Base-by-base conservation (phyloP, 768 basidiomycete genomes). In the Pholiota molesta region DNA sequence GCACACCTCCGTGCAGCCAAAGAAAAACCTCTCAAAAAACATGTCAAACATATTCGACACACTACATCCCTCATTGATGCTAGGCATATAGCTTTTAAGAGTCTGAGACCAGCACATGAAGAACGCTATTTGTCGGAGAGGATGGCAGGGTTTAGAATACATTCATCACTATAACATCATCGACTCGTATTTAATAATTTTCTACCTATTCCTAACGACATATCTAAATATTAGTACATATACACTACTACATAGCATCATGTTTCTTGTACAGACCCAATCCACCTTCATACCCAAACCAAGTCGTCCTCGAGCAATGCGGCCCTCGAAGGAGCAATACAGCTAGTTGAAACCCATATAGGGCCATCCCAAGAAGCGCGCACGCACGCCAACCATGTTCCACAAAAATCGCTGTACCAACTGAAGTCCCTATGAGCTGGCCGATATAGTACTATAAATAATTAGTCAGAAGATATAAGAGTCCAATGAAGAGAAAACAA, bases 351-450 rank as follows among this genome's bases (percentile, higher is more conserved):
- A 82, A 81, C 0, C 70, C 81, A 33, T 83, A 78, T 68, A 81
- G 80, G 0, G 79, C 87, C 55, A 91, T 66, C 44, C 81, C 80
- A 13, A 89, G 74, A 28, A 77, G 77, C 0, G 87, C 84, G 5
- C 82, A 80, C 0, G 87, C 79, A 14, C 82, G 79, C 88, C 88
- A 90, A 6, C 90, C 91, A 62, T 83, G 71, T 8, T 76, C 62
- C 28, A 86, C 80, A 72, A 89, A 92, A 2, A 91, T 81, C 31
- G 80, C 69, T 0, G 88, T 86, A 26, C 88, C 85, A 1, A 86
- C 84, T 0, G 85, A 79, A 2, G 89, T 90, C 6, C 91, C 91
- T 72, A 87, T 85, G 13, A 91, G 84, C 73, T 91, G 89, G 0
- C 90, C 90, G 21, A 86, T 77, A 71, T 89, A 89, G 23, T 86